Evolutionary conservation across 768 basidiomycete species (phyloP).

Genomic region (Psilocybe tampanensis): DNA sequence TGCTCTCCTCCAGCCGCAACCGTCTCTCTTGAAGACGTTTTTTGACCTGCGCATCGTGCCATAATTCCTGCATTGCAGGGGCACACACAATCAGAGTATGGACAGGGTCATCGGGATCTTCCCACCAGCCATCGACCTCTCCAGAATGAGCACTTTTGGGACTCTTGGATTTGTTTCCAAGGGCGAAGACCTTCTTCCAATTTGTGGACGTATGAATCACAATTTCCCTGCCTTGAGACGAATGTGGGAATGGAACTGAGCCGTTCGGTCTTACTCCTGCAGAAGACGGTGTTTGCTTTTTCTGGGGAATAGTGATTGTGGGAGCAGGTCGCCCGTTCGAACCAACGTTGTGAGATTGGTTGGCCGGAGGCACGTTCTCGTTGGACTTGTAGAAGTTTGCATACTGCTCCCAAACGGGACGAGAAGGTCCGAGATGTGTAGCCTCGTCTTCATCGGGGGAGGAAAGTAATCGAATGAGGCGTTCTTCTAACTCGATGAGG

Average conservation of each 20-base stretch:
- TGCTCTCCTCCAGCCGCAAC: slow-evolving; percentile 77
- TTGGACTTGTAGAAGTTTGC: slow-evolving; percentile 23
- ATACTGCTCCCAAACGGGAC: slow-evolving; percentile 39
- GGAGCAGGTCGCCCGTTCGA: slow-evolving; percentile 51
- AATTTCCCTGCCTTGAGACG: slow-evolving; percentile 52
- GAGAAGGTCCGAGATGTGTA: slow-evolving; percentile 50
- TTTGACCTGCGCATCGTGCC: slow-evolving; percentile 72
- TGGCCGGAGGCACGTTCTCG: slow-evolving; percentile 25
- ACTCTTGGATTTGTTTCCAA: slow-evolving; percentile 62
- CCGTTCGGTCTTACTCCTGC: slow-evolving; percentile 16
- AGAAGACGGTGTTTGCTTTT: slow-evolving; percentile 16
- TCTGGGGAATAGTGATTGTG: slow-evolving; percentile 49
- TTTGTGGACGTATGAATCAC: slow-evolving; percentile 62
- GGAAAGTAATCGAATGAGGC: slow-evolving; percentile 66
- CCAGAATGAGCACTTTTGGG: slow-evolving; percentile 72
- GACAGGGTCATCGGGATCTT: slow-evolving; percentile 81
- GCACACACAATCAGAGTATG: slow-evolving; percentile 68
- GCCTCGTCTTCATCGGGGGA: slow-evolving; percentile 74
- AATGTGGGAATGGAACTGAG: slow-evolving; percentile 31
- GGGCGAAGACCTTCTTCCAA: slow-evolving; percentile 70
- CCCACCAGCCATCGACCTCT: slow-evolving; percentile 83
- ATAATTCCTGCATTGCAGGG: slow-evolving; percentile 70
- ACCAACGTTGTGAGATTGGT: slow-evolving; percentile 18
- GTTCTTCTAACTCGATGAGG: slow-evolving; percentile 68
- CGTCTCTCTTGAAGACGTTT: slow-evolving; percentile 64